Evolutionary conservation across 1,284 basidiomycete genomes (phyloP), one percentile per base, ranked within the genome.

Genomic region (Athelia psychrophila): DNA sequence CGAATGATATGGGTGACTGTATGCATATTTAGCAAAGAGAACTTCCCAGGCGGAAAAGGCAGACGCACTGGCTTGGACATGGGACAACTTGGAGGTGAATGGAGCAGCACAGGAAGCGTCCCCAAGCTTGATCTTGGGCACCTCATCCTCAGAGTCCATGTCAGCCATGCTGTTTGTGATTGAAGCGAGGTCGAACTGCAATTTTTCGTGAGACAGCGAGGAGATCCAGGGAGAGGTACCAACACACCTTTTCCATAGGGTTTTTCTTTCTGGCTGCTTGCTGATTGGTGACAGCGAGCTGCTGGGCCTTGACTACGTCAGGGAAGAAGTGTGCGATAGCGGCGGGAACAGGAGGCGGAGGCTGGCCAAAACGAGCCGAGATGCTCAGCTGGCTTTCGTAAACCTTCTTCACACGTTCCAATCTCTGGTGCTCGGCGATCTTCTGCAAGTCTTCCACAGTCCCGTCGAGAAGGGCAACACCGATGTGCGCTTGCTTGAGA

Each of bases 71-170:
- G 95, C 93, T 58, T 89, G 81, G 52, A 98, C 95, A 65, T 97
- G 94, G 20, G 91, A 91, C 44, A 98, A 72, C 69, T 98, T 98
- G 9, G 93, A 96, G 0, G 95, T 98, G 75, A 98, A 98, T 0
- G 95, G 95, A 1, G 95, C 95, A 12, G 95, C 95, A 63, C 95
- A 97, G 3, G 93, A 96, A 0, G 95, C 95, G 66, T 98, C 95
- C 27, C 95, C 95, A 24, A 98, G 85, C 71, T 98, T 98, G 72
- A 98, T 98, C 73, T 95, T 93, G 6, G 95, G 95, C 0, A 95
- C 87, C 24, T 97, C 94, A 25, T 90, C 86, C 22, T 96, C 95
- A 12, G 89, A 90, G 49, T 97, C 95, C 83, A 98, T 86, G 40
- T 95, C 90, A 1, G 93, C 84, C 66, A 98, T 72, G 62, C 93